Base-by-base conservation (phyloP, 495 filamentous ascomycete genomes). In the Lentithecium fluviatile region DNA sequence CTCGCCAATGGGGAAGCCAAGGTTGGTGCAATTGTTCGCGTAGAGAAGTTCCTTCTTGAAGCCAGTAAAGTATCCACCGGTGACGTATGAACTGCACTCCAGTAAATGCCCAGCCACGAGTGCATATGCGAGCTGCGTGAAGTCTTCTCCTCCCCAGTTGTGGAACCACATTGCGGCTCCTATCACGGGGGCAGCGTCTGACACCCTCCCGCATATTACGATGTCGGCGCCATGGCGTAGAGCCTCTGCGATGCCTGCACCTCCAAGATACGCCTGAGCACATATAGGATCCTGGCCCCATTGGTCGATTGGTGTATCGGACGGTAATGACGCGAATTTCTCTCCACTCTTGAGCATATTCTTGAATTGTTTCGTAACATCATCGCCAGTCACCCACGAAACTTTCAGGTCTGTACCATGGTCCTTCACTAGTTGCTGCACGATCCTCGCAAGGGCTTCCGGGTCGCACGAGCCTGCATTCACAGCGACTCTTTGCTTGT, bases 401-500 rank as follows among this genome's bases (percentile, higher is more conserved):
- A 80, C 78, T 69, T 79, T 81, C n/a, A 83, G 67, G 48, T 78
- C 66, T 17, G 81, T 56, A 4, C 73, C 73, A 42, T 78, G 76
- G 13, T 70, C 58, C 26, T 71, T 62, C 8, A 82, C 69, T 71
- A 79, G 74, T n/a, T 74, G 56, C 29, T 55, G 64, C 0, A 83
- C 77, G 23, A 72, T 76, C 24, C 80, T 66, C 29, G 74, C 74
- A 2, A 84, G 69, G 10, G 67, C 71, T 64, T 78, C 65, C 0
- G 78, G 78, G 64, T 83, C 79, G 2, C 71, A 70, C 13, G 78
- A 79, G 0, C 82, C 82, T 23, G 81, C 82, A 75, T 85, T 85
- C 43, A 82, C 81, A 12, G 78, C 81, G 15, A 83, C 45, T 54
- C 79, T 82, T 60, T 83, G 82, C 0, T 72, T 63, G 57, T 82